Base-by-base conservation (phyloP, 2,329 filamentous ascomycete genomes). In the Chaetomium olivaceum region DNA sequence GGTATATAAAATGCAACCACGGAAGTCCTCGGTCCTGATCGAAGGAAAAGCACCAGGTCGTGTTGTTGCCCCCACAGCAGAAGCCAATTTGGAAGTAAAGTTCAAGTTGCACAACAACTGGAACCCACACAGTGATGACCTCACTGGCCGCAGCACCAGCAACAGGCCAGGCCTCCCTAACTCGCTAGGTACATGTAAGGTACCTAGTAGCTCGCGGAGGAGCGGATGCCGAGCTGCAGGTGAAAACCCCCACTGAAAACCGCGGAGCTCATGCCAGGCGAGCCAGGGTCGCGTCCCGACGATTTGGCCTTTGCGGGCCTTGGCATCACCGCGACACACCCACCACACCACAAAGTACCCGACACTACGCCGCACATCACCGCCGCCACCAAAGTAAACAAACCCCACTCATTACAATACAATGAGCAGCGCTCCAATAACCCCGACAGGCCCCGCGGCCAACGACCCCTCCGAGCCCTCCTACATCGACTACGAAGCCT, bases 401-500 rank as follows among this genome's bases (percentile, higher is more conserved):
- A 43, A 48, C 27, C 21, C 21, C 11, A 19, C n/a, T 9, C 25
- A 1, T 3, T n/a, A 46, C 19, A 29, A 29, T n/a, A 46, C 19
- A 3, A 54, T 66, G 43, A 58, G 23, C 46, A 58, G 23, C 46
- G 33, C 33, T 9, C 50, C 50, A 31, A 43, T 46, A 21, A n/a
- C 52, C 21, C 21, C 52, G 16, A 57, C 62, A 36, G 31, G 21
- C 33, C n/a, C 56, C 14, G 19, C 46, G 50, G 25, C 33, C 39
- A 4, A 36, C 51, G 27, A 33, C 43, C 80, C 82, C 64, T 83
- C 85, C 54, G 88, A 90, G 65, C 85, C 89, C 50, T 95, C 92
- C 9, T 99, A 99, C 80, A 93, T 99, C 75, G 93, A 98, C 85
- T 96, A 97, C 80, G 92, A 96, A 76, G 86, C 91, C 69, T 96